Conservation (phyloP, 805 yeast genomes). For the Tanozyma kutaoensis region DNA sequence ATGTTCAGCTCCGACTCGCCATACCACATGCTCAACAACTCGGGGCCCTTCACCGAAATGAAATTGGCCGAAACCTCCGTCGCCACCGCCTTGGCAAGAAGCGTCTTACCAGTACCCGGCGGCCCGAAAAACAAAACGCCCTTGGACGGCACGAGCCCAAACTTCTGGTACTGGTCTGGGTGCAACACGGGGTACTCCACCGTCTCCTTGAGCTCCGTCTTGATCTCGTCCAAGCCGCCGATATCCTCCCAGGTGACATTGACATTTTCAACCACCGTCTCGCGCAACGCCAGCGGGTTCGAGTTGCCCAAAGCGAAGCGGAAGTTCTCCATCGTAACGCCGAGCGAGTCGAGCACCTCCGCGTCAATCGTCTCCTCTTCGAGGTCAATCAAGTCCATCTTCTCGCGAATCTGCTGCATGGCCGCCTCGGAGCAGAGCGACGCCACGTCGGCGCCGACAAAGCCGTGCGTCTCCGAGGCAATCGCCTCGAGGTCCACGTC, state of each 20-base stretch:
- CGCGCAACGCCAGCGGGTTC: conserved; percentile 98
- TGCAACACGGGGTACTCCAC: conserved; percentile 98
- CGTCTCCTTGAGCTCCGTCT: conserved; percentile 94
- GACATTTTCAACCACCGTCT: conserved; percentile 97
- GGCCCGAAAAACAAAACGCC: conserved; percentile 99
- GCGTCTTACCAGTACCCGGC: conserved; percentile 99
- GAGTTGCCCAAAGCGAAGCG: conserved; percentile 96
- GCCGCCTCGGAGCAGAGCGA: conserved; percentile 99
- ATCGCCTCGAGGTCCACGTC: conserved; percentile 93
- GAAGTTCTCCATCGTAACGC: conserved; percentile 98
- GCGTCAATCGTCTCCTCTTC: conserved; percentile 97
- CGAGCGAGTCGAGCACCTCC: conserved; percentile 87
- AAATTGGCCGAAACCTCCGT: conserved; percentile 98
- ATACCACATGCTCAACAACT: conserved; percentile 94
- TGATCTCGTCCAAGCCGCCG: conserved; percentile 95
- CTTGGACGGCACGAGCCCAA: conserved; percentile 94
- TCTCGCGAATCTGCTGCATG: conserved; percentile 99
- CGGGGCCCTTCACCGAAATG: conserved; percentile 95
- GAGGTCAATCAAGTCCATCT: conserved; percentile 94
- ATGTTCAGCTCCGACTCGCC: conserved; percentile 97
- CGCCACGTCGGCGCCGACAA: conserved; percentile 98
- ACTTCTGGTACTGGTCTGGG: conserved; percentile 97
- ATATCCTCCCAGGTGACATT: conserved; percentile 99
- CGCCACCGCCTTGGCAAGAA: conserved; percentile 97
- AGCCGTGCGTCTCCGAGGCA: conserved; percentile 98